phyloP scores from a whole-genome alignment of 2,329 filamentous ascomycete genomes.

The Fusarium metavorans region DNA sequence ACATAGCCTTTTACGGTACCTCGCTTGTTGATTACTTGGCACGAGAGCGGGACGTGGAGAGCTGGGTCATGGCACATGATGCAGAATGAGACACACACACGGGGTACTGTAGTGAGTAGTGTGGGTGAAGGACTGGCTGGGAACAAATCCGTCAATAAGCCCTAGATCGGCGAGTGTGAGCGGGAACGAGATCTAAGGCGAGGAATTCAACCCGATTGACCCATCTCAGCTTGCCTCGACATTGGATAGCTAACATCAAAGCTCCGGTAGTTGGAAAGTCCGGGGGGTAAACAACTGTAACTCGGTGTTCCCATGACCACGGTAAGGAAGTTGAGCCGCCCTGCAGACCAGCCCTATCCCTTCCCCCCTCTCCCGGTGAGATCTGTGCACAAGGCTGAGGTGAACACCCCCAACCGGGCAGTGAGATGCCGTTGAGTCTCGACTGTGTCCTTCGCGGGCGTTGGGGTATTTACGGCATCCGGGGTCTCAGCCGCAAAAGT shows the following conservation, averaged over 20 bases:
- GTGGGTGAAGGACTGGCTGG: slow-evolving; percentile 18
- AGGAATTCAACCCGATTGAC: slow-evolving; percentile 26
- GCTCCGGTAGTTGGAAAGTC: neutral
- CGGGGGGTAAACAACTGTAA: neutral
- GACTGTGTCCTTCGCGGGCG: neutral
- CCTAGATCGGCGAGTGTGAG: slow-evolving; percentile 21
- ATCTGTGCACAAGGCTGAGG: neutral
- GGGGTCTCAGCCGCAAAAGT: slow-evolving; percentile 2
- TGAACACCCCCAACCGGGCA: neutral
- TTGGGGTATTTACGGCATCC: neutral
- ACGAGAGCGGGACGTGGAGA: neutral
- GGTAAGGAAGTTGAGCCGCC: neutral
- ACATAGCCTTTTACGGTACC: slow-evolving; percentile 9
- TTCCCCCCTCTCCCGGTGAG: neutral
- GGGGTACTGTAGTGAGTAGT: neutral
- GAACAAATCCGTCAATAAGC: slow-evolving; percentile 12
- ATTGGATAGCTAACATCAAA: neutral
- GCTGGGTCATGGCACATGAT: slow-evolving; percentile 2
- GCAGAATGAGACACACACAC: slow-evolving; percentile 6
- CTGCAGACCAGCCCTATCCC: neutral
- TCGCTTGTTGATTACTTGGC: neutral
- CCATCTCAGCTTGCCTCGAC: neutral
- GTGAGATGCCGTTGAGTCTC: neutral
- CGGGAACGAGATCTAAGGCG: slow-evolving; percentile 29
- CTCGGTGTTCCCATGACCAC: neutral